Percentiles rank a stretch among this genome's conserved stretches.
Evolutionary conservation across 371 early-diverging fungal species (phyloP).

Genomic region (Smittium culicis): DNA sequence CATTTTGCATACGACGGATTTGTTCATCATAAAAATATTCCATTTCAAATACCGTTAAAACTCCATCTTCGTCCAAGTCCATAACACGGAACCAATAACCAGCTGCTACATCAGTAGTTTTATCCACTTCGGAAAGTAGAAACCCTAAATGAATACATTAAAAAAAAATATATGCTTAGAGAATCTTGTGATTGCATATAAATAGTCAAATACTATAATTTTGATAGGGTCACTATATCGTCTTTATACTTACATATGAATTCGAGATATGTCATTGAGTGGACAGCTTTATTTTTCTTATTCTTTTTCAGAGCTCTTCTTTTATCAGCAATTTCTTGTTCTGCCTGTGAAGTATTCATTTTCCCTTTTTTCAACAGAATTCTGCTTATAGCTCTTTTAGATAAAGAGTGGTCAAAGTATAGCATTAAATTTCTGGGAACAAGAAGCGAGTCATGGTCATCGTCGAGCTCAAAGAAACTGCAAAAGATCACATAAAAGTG

Average conservation of each 20-base stretch:
- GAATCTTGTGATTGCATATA: no score
- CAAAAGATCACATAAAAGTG: slow-evolving; percentile 93
- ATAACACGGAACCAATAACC: slow-evolving; percentile 91
- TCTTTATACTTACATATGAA: slow-evolving; percentile 31
- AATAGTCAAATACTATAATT: neutral
- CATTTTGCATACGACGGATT: slow-evolving; percentile 44
- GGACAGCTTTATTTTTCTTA: slow-evolving; percentile 21
- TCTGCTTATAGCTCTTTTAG: slow-evolving; percentile 40
- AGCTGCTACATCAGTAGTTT: slow-evolving; percentile 53
- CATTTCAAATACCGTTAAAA: slow-evolving; percentile 70
- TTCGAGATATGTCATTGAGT: slow-evolving; percentile 42
- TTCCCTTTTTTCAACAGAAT: slow-evolving; percentile 43
- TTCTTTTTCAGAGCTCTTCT: slow-evolving; percentile 15
- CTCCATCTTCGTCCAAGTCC: slow-evolving; percentile 81
- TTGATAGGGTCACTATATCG: neutral
- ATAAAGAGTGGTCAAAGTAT: slow-evolving; percentile 48
- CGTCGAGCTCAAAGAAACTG: slow-evolving; percentile 83
- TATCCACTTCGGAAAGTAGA: slow-evolving; percentile 74
- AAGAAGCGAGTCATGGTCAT: slow-evolving; percentile 55
- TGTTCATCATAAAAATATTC: slow-evolving; percentile 74
- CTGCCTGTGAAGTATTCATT: slow-evolving; percentile 18
- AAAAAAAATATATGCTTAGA: no score
- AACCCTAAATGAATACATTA: slow-evolving; percentile 46
- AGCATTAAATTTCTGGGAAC: slow-evolving; percentile 44
- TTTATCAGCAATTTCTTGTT: slow-evolving; percentile 23